Percentiles rank a stretch among this genome's conserved stretches.
Evolutionary conservation across 225 moss, liverwort and hornwort species (phyloP).

Genomic region (Thuidium tamariscinum): DNA sequence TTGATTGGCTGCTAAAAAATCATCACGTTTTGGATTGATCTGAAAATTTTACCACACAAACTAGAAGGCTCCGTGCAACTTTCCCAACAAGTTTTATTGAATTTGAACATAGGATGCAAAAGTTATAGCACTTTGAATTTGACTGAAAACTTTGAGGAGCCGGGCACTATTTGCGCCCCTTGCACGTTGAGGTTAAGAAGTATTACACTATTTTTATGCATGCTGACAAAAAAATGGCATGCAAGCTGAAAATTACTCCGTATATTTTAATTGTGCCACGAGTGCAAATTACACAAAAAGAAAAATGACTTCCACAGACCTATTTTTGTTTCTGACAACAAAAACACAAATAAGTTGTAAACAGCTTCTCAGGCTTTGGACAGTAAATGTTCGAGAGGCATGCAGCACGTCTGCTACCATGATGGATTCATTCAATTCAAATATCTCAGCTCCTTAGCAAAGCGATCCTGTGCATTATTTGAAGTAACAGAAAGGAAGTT

Average conservation of each 20-base stretch:
- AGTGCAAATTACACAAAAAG: not conserved
- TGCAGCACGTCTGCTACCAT: not conserved
- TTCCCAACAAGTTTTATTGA: too few species aligned
- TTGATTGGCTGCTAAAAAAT: too few species aligned
- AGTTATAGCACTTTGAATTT: too few species aligned
- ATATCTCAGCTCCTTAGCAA: not conserved
- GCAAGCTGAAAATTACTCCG: not conserved
- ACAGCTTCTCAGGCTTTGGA: not conserved
- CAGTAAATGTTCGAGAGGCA: not conserved
- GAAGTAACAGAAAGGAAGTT: not conserved
- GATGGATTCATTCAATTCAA: not conserved
- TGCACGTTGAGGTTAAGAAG: too few species aligned
- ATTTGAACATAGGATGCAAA: too few species aligned
- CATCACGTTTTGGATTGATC: too few species aligned
- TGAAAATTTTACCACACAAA: too few species aligned
- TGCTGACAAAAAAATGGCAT: not conserved
- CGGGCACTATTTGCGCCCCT: too few species aligned
- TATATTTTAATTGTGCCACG: not conserved
- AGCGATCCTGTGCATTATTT: not conserved
- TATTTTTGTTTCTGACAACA: not conserved
- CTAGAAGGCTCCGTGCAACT: too few species aligned
- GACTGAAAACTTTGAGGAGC: too few species aligned
- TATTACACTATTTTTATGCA: too few species aligned
- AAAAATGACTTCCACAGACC: not conserved
- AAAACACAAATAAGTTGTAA: not conserved